Evolutionary conservation across 495 filamentous ascomycete species (phyloP), one percentile per base, ranked within the genome.

Genomic region (Immersiella caudata): DNA sequence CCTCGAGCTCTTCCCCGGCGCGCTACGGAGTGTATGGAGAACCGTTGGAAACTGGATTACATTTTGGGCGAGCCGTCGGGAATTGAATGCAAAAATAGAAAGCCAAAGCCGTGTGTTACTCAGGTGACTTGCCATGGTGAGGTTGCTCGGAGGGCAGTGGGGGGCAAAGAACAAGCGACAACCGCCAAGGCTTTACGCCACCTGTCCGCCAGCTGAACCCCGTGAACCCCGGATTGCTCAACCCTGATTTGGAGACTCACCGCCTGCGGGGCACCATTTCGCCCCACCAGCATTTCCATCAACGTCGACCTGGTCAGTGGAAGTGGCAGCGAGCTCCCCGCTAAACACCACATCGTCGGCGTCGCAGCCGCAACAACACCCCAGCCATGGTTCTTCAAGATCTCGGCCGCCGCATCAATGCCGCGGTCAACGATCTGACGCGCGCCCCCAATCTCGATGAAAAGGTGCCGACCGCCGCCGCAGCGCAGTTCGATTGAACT

Each of bases 371-470:
- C 56, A 12, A 12, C 33, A 36, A 46, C 40, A 46, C 55, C 55
- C 50, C 29, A 78, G 83, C 61, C 74, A 99, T 99, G 95, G 95
- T 99, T 84, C 89, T 99, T 70, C 93, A 97, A 88, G 95, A 98
- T 86, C 85, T 99, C 25, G 95, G 95, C 70, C 93, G 94, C 86
- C 96, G 96, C 78, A 97, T 99, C 78, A 98, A 97, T 79, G 88
- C 92, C 82, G 95, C 95, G 71, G 91, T 99, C 76, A 92, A 89
- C 71, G 94, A 98, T 80, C 85, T 98, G 71, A 96, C 95, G 51
- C 85, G 95, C 70, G 92, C 94, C 8, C 90, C 87, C 64, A 97
- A 93, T 75, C 87, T 98, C 66, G 94, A 97, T 71, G 95, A 99
- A 82, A 98, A 98, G 91, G 94, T 91, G 26, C 1, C 27, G 14